Base-by-base conservation (phyloP, 495 filamentous ascomycete genomes). In the Parachaetomium inaequale region DNA sequence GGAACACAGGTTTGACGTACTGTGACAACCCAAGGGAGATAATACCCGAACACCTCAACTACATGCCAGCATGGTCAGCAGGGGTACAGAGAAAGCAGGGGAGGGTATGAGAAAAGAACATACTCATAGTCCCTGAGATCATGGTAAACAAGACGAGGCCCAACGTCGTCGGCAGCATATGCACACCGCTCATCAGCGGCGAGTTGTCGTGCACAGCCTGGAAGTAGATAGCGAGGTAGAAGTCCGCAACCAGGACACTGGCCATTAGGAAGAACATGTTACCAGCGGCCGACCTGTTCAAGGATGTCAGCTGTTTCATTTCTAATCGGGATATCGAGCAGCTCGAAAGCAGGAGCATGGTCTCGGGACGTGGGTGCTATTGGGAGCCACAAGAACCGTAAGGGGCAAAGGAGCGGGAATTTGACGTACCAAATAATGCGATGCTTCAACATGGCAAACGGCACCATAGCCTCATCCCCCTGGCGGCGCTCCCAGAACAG, bases 401-500 rank as follows among this genome's bases (percentile, higher is more conserved):
- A n/a, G n/a, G n/a, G n/a, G n/a, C n/a, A n/a, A n/a, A n/a, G n/a
- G n/a, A n/a, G n/a, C n/a, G n/a, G n/a, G n/a, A n/a, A n/a, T n/a
- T n/a, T n/a, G n/a, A n/a, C n/a, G n/a, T n/a, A n/a, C 54, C 81
- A 79, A 26, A 95, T 79, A 43, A 77, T 85, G 21, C 89, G 82
- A 60, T 91, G 82, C 29, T 77, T 83, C 23, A 91, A 54, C 63
- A 93, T 77, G 5, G 85, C 78, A 2, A 82, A 82, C 7, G 89
- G 88, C 0, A 93, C 73, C 3, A 87, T 90, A 6, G 89, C 90
- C 17, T 76, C 80, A 10, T 91, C 88, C 10, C 81, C 79, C 36
- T 82, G 77, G 75, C 78, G 82, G 45, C 78, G 66, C 69, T 95
- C 84, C 29, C 87, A 66, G 10, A 57, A 74, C n/a, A 82, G 65